phyloP scores from a whole-genome alignment of 202 grass and related monocot genomes.

The Elaeis oleifera region DNA sequence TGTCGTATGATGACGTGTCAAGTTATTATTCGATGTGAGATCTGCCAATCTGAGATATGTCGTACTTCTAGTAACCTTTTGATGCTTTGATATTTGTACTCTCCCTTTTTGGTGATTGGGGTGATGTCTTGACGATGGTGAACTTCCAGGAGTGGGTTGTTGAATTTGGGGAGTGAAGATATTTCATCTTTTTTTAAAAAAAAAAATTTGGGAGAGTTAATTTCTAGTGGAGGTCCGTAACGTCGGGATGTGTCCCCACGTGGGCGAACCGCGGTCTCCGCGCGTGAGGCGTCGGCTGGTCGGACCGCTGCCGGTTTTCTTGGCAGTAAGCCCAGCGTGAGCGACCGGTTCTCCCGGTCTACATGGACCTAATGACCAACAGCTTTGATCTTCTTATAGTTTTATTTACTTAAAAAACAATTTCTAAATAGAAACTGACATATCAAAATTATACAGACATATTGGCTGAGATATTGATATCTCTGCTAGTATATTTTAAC shows the following conservation, averaged over 20 bases:
- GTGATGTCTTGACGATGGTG: neutral
- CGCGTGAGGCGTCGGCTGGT: neutral
- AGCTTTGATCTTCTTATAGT: neutral
- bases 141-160: neutral
- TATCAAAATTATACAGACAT: too few relatives aligned
- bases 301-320: neutral
- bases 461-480: too few relatives aligned
- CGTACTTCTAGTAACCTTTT: too few relatives aligned
- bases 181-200: neutral
- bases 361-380: neutral
- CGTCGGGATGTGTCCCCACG: neutral
- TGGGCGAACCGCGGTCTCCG: neutral
- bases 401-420: neutral
- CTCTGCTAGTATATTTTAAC: too few relatives aligned
- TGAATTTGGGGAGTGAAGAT: neutral
- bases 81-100: neutral
- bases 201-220: too few relatives aligned
- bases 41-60: too few relatives aligned
- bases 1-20: neutral
- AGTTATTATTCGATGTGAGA: neutral
- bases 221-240: too few relatives aligned
- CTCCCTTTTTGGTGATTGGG: neutral
- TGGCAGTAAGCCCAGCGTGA: neutral
- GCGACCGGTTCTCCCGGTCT: neutral
- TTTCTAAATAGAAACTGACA: too few relatives aligned